These are phyloP conservation scores for Penicillium aurantiogriseum DNA, from an alignment of 2,329 filamentous ascomycete genomes.

Conservation along the genomic window DNA sequence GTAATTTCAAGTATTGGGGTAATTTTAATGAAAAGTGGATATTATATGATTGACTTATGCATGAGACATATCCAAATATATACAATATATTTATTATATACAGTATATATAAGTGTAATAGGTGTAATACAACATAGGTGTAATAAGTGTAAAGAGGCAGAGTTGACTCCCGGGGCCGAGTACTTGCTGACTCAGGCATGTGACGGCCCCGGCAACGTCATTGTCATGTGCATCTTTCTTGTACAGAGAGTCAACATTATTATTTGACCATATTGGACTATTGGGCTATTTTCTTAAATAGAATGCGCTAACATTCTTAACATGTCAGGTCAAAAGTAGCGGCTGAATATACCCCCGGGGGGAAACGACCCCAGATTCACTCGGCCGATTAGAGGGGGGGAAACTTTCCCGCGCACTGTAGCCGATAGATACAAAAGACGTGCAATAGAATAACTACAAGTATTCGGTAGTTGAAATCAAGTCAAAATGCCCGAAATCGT, in stretches of 20 bases:
- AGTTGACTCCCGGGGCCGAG: not conserved
- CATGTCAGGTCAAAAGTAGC: not conserved
- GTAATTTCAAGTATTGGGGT: too few species aligned
- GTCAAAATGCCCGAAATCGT: slow-evolving; percentile 54
- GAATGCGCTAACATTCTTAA: not conserved
- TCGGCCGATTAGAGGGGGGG: slow-evolving; percentile 16
- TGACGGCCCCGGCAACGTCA: slow-evolving; percentile 22
- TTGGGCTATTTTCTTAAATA: too few species aligned
- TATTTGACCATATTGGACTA: not conserved
- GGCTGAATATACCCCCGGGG: slow-evolving; percentile 14
- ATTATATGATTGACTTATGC: too few species aligned
- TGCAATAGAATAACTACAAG: not conserved
- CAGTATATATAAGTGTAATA: too few species aligned
- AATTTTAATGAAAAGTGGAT: too few species aligned
- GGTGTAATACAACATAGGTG: too few species aligned
- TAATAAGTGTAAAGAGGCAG: too few species aligned
- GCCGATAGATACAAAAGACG: slow-evolving; percentile 11
- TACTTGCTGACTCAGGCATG: slow-evolving; percentile 25
- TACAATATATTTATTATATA: too few species aligned
- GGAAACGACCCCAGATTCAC: slow-evolving; percentile 16
- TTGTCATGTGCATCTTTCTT: slow-evolving; percentile 15
- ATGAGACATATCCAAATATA: too few species aligned
- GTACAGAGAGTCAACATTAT: not conserved
- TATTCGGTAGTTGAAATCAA: not conserved
- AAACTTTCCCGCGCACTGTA: slow-evolving; percentile 14